Evolutionary conservation across 352 stramenopile genomes (phyloP).

Genomic region (Aphanomyces stellatus): DNA sequence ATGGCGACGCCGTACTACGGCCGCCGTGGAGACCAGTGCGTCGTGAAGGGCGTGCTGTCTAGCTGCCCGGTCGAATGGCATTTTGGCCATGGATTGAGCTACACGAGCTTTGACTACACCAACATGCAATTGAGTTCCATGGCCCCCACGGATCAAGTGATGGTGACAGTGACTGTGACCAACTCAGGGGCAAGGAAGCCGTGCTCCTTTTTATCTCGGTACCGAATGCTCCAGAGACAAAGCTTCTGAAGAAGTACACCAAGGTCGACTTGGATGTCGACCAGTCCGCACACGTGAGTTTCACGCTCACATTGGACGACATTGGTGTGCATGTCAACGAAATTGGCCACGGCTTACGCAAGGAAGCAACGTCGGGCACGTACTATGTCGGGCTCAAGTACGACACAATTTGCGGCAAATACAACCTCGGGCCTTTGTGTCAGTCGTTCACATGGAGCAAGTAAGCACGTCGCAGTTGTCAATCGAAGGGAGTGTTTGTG

Average conservation of each 20-base stretch:
- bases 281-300: slow-evolving; percentile 29
- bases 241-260: slow-evolving; percentile 34
- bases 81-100: slow-evolving; percentile 74
- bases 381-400: slow-evolving; percentile 56
- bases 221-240: slow-evolving; percentile 27
- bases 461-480: no score
- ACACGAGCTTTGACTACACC: slow-evolving; percentile 54
- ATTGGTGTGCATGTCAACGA: slow-evolving; percentile 49
- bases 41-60: slow-evolving; percentile 17
- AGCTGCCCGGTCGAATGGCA: slow-evolving; percentile 49
- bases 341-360: slow-evolving; percentile 35
- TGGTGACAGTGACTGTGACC: slow-evolving; percentile 30
- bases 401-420: slow-evolving; percentile 56
- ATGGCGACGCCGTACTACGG: slow-evolving; percentile 40
- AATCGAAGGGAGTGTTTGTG: no score
- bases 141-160: slow-evolving; percentile 26
- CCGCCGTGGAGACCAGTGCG: slow-evolving; percentile 25
- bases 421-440: not conserved
- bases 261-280: slow-evolving; percentile 33
- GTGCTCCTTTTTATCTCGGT: slow-evolving; percentile 33
- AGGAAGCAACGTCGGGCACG: slow-evolving; percentile 32
- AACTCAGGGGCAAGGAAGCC: slow-evolving; percentile 39
- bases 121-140: slow-evolving; percentile 29
- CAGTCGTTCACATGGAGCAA: not conserved
- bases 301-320: slow-evolving; percentile 34